These are phyloP conservation scores for Takashimella koratensis DNA, from an alignment of 1,284 basidiomycete species.

Conservation along the genomic window DNA sequence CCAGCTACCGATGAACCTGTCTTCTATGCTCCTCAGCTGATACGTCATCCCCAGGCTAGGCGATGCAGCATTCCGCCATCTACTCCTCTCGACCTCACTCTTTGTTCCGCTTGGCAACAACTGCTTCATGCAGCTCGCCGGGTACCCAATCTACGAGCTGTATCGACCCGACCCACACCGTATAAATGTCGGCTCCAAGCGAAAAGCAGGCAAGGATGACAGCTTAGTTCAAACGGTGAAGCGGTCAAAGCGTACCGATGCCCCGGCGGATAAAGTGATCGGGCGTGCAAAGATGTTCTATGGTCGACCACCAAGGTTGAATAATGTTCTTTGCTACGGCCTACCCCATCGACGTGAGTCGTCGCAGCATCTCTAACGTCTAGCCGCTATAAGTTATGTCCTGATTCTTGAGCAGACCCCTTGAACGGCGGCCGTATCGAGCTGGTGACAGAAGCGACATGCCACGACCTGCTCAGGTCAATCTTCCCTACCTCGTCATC, in stretches of 20 bases:
- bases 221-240: constrained; percentile 5
- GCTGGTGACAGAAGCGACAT: constrained; percentile 1
- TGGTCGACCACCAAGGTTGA: constrained; percentile 24
- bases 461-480: constrained; percentile 5
- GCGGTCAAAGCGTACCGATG: constrained; percentile 3
- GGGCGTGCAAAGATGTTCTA: constrained; percentile 38
- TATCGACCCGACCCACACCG: constrained; percentile 19
- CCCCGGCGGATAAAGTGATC: background rate
- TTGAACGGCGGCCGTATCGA: constrained; percentile 28
- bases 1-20: background rate
- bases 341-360: constrained; percentile 39
- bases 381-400: constrained; percentile 72
- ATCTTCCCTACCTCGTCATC: constrained; percentile 8
- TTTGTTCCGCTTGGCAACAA: constrained; percentile 50
- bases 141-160: constrained; percentile 44
- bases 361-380: constrained; percentile 54
- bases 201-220: constrained; percentile 9
- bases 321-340: constrained; percentile 27
- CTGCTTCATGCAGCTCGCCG: constrained; percentile 52
- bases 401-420: no score
- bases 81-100: constrained; percentile 49
- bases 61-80: constrained; percentile 44
- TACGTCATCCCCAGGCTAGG: constrained; percentile 42
- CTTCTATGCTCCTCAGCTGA: constrained; percentile 1
- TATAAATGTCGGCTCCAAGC: no score